phyloP scores from a whole-genome alignment of 2,329 filamentous ascomycete species.

The Fusarium luffae region DNA sequence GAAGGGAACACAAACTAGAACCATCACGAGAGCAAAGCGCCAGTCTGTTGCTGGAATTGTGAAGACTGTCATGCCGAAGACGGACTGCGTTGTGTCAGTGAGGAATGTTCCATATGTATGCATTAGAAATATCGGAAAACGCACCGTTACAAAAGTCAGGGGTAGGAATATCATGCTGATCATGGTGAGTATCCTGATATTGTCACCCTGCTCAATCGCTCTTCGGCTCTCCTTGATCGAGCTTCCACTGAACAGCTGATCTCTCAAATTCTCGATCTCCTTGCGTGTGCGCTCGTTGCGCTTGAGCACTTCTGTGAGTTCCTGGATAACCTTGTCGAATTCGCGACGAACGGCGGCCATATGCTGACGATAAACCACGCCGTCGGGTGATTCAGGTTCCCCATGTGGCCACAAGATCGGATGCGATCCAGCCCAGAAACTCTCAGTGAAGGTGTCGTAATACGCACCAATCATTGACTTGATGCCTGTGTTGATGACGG shows the following conservation, averaged over 20 bases:
- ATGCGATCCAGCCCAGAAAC: conserved; percentile 68
- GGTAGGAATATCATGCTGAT: conserved; percentile 72
- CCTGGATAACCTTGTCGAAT: conserved; percentile 62
- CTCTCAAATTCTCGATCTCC: conserved; percentile 67
- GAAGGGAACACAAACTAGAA: conserved; percentile 67
- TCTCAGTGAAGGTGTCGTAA: conserved; percentile 66
- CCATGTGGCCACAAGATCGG: conserved; percentile 66
- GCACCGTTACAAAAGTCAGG: conserved; percentile 68
- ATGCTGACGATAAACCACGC: conserved; percentile 60
- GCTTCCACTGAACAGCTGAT: conserved; percentile 73
- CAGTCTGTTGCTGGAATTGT: conserved; percentile 56
- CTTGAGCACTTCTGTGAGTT: conserved; percentile 59
- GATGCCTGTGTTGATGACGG: conserved; percentile 69
- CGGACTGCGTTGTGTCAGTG: conserved; percentile 49
- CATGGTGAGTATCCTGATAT: conserved; percentile 69
- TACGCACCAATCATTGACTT: conserved; percentile 68
- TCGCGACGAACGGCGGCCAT: conserved; percentile 60
- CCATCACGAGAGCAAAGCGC: conserved; percentile 68
- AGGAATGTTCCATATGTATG: background rate
- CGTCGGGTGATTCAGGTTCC: conserved; percentile 57
- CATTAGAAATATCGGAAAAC: conserved; percentile 33
- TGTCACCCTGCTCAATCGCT: conserved; percentile 72
- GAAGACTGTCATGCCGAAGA: conserved; percentile 66
- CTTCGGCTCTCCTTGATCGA: conserved; percentile 69
- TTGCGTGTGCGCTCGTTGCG: conserved; percentile 65